phyloP scores from a whole-genome alignment of 139 green algal genomes.

The Closterium sp. region DNA sequence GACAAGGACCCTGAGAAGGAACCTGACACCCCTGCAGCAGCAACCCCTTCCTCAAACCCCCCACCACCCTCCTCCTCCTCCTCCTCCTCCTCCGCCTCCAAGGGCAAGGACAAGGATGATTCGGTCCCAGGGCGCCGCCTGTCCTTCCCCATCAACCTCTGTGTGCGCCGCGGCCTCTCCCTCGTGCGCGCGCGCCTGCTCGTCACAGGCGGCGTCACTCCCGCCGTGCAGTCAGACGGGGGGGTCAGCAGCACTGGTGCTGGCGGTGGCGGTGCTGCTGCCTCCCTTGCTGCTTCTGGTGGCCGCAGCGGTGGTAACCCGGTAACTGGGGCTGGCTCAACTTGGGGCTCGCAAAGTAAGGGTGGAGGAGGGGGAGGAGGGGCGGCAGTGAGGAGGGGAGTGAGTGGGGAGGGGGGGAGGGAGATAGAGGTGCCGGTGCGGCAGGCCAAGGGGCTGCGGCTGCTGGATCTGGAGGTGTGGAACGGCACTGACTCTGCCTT shows the following conservation, averaged over 20 bases:
- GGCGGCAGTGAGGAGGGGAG: neutral
- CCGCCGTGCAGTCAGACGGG: neutral
- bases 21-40: neutral
- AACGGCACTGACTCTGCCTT: constrained; percentile 48
- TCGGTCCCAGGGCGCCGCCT: constrained; percentile 20
- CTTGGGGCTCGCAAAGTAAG: neutral
- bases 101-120: neutral
- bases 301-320: neutral
- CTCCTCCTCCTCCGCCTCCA: too few species aligned
- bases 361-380: constrained; percentile 8
- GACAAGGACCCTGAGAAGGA: neutral
- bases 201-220: constrained; percentile 9
- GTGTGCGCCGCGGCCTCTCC: constrained; percentile 33
- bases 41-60: neutral
- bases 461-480: constrained; percentile 47
- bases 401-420: neutral
- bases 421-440: constrained; percentile 26
- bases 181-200: constrained; percentile 32
- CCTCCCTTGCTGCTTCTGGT: neutral
- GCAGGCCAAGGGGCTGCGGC: constrained; percentile 27
- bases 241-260: neutral
- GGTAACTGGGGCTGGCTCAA: neutral
- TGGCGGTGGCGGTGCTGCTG: constrained; percentile 1
- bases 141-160: constrained; percentile 33
- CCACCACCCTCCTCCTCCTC: too few species aligned